Evolutionary conservation across 2,329 filamentous ascomycete genomes (phyloP).

Genomic region (Fusarium albosuccineum): DNA sequence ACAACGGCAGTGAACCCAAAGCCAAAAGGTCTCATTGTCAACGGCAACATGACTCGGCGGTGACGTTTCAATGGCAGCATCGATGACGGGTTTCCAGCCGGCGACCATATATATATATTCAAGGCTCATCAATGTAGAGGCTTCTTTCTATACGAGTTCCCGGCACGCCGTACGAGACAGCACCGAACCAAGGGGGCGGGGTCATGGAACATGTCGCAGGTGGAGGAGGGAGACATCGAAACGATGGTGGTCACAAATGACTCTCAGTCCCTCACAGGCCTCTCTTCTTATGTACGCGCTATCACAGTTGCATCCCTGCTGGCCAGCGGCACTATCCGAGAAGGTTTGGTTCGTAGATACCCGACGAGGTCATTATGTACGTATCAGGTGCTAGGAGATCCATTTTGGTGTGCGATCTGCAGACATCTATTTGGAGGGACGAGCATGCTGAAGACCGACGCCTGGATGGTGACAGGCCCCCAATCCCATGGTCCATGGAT

Average conservation of each 20-base stretch:
- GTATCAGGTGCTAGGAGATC: conserved; percentile 2
- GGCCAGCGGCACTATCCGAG: conserved; percentile 9
- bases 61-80: conserved; percentile 13
- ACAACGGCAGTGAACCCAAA: conserved; percentile 5
- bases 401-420: conserved; percentile 9
- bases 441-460: neutral
- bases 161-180: neutral
- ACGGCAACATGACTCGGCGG: conserved; percentile 28
- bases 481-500: neutral
- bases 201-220: conserved; percentile 7
- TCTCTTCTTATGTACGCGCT: too few relatives aligned
- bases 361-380: conserved; percentile 1
- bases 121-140: neutral
- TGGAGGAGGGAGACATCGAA: neutral
- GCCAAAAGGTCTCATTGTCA: conserved; percentile 12
- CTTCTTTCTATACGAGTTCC: neutral
- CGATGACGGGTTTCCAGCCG: neutral
- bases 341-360: conserved; percentile 1
- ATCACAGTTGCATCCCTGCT: neutral
- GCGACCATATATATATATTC: neutral
- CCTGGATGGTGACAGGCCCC: neutral
- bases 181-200: neutral
- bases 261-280: neutral
- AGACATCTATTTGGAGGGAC: neutral
- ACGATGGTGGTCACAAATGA: conserved; percentile 1